Evolutionary conservation across 768 basidiomycete species (phyloP), one percentile per base, ranked within the genome.

Genomic region (Boletus barrowsii): DNA sequence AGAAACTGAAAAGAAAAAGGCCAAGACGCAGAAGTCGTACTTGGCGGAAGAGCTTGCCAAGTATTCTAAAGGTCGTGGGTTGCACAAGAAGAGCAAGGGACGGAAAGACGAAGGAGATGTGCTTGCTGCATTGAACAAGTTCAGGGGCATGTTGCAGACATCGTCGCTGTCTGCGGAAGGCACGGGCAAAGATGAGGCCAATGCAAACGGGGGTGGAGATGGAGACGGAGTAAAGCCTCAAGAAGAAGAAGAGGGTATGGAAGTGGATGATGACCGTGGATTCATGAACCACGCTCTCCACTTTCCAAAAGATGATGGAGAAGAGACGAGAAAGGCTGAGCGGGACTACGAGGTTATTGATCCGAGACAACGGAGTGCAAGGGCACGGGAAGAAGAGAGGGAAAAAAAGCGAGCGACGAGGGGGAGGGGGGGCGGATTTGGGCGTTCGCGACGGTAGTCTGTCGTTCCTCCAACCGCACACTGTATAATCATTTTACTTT

Each of bases 281-380:
- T 93, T 93, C 70, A 75, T 93, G 72, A 75, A 71, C 5, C 91
- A 93, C 65, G 73, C 79, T 26, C 72, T 93, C 53, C 79, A 80
- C 56, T 91, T 93, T 72, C 83, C 88, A 10, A 91, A 91, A 71
- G 90, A 84, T 43, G 83, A 90, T 59, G 77, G 76, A 22, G 90
- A 90, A 62, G 90, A 93, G 71, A 79, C 77, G 22, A 68, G 68
- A 56, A 91, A 91, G 69, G 91, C 88, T 1, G 87, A 91, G 67
- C 72, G 88, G 49, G 91, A 93, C 53, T 93, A 92, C 63, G 90
- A 93, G 71, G 90, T 93, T 26, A 93, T 93, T 66, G 91, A 93
- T 66, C 90, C 91, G 0, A 73, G 91, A 54, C 79, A 81, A 45
- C 72, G 91, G 51, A 79, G 85, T 42, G 88, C 87, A 22, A 73